These are phyloP conservation scores for Ilex asprella DNA, from an alignment of 257 asterid species.

Conservation along the genomic window DNA sequence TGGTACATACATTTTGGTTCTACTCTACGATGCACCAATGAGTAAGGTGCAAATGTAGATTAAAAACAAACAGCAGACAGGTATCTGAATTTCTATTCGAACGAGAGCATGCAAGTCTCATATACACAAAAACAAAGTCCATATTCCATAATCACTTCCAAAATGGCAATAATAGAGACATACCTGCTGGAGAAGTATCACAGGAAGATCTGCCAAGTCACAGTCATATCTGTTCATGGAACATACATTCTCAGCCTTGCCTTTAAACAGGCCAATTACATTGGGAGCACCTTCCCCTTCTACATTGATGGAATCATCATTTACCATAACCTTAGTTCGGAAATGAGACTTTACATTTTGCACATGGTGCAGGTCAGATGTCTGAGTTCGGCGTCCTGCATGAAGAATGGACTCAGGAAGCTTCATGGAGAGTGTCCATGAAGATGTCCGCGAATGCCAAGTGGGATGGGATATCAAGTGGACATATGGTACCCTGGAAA, in stretches of 20 bases:
- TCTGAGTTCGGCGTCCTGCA: slow-evolving; percentile 47
- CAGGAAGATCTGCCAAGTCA: slow-evolving; percentile 82
- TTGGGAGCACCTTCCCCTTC: slow-evolving; percentile 98
- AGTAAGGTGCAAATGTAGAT: not conserved
- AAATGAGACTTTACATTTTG: slow-evolving; percentile 57
- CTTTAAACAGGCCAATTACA: slow-evolving; percentile 80
- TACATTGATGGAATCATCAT: slow-evolving; percentile 76
- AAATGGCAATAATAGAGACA: not conserved
- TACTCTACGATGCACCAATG: not conserved
- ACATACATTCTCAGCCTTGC: slow-evolving; percentile 43
- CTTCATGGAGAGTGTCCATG: slow-evolving; percentile 85
- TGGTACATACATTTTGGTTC: no score
- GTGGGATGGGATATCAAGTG: slow-evolving; percentile 77
- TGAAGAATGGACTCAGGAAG: slow-evolving; percentile 73
- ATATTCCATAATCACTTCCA: no score
- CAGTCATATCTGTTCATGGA: slow-evolving; percentile 68
- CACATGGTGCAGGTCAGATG: slow-evolving; percentile 25
- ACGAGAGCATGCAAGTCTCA: not conserved
- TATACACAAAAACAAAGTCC: not conserved
- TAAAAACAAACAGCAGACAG: not conserved
- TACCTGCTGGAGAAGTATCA: slow-evolving; percentile 89
- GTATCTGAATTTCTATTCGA: not conserved
- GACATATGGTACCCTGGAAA: slow-evolving; percentile 65
- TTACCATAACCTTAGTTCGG: slow-evolving; percentile 73
- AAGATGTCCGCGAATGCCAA: slow-evolving; percentile 89